Percentiles rank a stretch among this genome's conserved stretches.
Conservation (phyloP, 495 filamentous ascomycete genomes). For the Platismatia glauca region DNA sequence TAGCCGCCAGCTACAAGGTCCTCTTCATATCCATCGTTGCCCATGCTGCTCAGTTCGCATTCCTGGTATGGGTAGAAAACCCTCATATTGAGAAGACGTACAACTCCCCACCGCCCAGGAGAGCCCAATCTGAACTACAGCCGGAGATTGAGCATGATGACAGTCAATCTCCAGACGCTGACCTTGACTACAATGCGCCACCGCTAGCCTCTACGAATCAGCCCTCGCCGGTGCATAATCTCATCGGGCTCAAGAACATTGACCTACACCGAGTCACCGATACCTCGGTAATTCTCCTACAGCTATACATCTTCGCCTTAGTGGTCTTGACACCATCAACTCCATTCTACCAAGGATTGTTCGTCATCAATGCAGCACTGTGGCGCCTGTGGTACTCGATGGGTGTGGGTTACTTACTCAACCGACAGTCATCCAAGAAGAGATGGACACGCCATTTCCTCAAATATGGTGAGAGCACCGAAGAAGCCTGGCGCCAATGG, state of each 20-base stretch:
- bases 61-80: slow-evolving; percentile 83
- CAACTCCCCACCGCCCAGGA: slow-evolving; percentile 75
- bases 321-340: slow-evolving; percentile 72
- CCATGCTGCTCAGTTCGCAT: slow-evolving; percentile 89
- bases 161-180: slow-evolving; percentile 27
- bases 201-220: slow-evolving; percentile 30
- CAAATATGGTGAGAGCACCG: slow-evolving; percentile 82
- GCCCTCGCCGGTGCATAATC: slow-evolving; percentile 65
- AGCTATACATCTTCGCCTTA: slow-evolving; percentile 62
- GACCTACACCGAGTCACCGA: slow-evolving; percentile 84
- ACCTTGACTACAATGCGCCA: slow-evolving; percentile 27
- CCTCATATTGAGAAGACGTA: slow-evolving; percentile 98
- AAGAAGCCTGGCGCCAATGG: slow-evolving; percentile 96
- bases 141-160: slow-evolving; percentile 32
- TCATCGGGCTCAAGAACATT: slow-evolving; percentile 71
- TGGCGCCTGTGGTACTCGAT: slow-evolving; percentile 92
- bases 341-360: slow-evolving; percentile 59
- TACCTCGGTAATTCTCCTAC: slow-evolving; percentile 63
- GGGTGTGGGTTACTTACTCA: slow-evolving; percentile 77
- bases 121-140: slow-evolving; percentile 36
- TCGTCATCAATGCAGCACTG: slow-evolving; percentile 66
- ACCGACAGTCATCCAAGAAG: slow-evolving; percentile 79
- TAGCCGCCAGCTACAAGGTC: slow-evolving; percentile 95
- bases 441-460: slow-evolving; percentile 94
- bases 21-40: slow-evolving; percentile 92